Percentiles rank a stretch among this genome's conserved stretches.
phyloP scores from a whole-genome alignment of 495 filamentous ascomycete genomes.

The Amorphotheca resinae region DNA sequence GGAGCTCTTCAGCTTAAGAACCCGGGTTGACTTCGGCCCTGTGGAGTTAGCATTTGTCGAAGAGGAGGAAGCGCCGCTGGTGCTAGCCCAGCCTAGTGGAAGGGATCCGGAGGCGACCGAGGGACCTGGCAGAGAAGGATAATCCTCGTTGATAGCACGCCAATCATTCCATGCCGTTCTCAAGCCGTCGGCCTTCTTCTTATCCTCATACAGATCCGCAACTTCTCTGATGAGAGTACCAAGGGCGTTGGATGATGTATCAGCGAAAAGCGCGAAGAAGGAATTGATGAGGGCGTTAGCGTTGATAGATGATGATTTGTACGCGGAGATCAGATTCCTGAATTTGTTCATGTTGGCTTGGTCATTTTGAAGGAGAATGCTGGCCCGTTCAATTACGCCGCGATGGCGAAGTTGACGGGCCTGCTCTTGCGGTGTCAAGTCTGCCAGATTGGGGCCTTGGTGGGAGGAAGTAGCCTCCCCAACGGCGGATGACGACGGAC shows the following conservation, averaged over 20 bases:
- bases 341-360: slow-evolving; percentile 59
- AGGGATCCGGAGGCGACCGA: slow-evolving; percentile 19
- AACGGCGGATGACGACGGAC: slow-evolving; percentile 12
- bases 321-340: slow-evolving; percentile 64
- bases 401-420: slow-evolving; percentile 62
- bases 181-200: slow-evolving; percentile 54
- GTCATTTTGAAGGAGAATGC: slow-evolving; percentile 65
- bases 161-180: slow-evolving; percentile 85
- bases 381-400: slow-evolving; percentile 75
- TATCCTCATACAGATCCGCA: slow-evolving; percentile 83
- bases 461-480: slow-evolving; percentile 23
- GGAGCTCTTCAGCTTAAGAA: slow-evolving; percentile 63
- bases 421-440: slow-evolving; percentile 60
- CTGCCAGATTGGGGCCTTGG: slow-evolving; percentile 14
- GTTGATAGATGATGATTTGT: slow-evolving; percentile 49
- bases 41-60: slow-evolving; percentile 15
- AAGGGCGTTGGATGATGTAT: slow-evolving; percentile 62
- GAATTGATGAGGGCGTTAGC: slow-evolving; percentile 67
- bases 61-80: slow-evolving; percentile 27
- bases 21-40: slow-evolving; percentile 32
- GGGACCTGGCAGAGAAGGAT: slow-evolving; percentile 61
- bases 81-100: slow-evolving; percentile 33
- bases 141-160: slow-evolving; percentile 92
- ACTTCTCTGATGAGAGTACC: slow-evolving; percentile 87
- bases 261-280: slow-evolving; percentile 65